Evolutionary conservation across 2,329 filamentous ascomycete genomes (phyloP), one percentile per base, ranked within the genome.

Genomic region (Alternaria brassicae): DNA sequence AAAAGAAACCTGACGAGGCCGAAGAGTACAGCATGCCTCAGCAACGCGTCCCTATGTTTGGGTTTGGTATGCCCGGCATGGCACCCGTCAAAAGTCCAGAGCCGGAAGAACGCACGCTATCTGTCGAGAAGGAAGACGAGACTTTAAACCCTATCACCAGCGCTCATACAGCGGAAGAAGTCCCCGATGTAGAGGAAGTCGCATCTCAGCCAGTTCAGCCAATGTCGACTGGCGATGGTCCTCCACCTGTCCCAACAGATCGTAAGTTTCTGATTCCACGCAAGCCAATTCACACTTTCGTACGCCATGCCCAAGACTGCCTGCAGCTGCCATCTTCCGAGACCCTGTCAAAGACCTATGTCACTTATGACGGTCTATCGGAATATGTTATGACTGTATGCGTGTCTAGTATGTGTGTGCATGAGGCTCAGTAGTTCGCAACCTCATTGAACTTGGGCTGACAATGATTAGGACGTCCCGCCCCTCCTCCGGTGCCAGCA

Each of bases 11-110:
- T 3, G 79, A 77, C 21, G 79, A 80, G 21, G 68, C 67, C 15
- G 74, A 76, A 27, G 67, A 69, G 53, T 66, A 72, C 61, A 28
- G 69, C 9, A 61, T 63, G 19, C 73, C 72, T 15, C 72, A 73
- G 47, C 78, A 79, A 59, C 77, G 80, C 81, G 85, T 75, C 12
- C 83, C 85, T 23, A 83, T 88, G 74, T 83, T 88, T 73, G 83
- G 84, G 74, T 83, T 88, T 73, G 83, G 84, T 5, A 82, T 96
- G 59, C 91, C 91, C 13, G 91, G 91, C 9, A 87, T 96, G 85
- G 84, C 86, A 62, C 84, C 75, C 57, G 77, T 79, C 21, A 72
- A 57, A 60, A 86, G 83, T 57, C 84, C 83, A 8, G 82, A 82
- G 60, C 62, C 79, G 56, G 80, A 81, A 52, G 70, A 79, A 15